Base-by-base conservation (phyloP, 192 early-diverging fungal genomes). In the Linnemannia elongata region DNA sequence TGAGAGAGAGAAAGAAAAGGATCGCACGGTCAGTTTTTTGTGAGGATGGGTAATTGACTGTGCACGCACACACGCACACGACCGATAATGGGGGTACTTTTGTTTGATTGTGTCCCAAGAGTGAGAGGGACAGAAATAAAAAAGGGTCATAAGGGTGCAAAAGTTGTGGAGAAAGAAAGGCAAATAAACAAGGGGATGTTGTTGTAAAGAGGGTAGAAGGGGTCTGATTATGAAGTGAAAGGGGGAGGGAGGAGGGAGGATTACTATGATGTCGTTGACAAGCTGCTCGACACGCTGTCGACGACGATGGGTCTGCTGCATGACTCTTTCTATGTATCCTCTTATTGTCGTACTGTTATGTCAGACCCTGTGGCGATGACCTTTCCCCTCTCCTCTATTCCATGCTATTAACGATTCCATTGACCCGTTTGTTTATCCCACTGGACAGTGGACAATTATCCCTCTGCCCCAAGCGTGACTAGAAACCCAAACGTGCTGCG, bases 121-220 rank as follows among this genome's bases (percentile, higher is more conserved):
- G 2, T 24, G 55, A 52, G n/a, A 33, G 38, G 54, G 45, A 68
- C 17, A 69, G 27, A 45, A 18, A 27, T n/a, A n/a, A 72, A 72
- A 57, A 79, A 55, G 45, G 38, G 52, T 38, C 20, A 76, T 3
- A 27, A 66, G 27, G 52, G 54, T 79, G 55, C 71, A 70, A 45
- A 72, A 38, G 55, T 41, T 30, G 38, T 39, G 24, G 18, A 45
- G 44, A 69, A 81, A 42, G n/a, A 39, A 80, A 54, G 66, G 49
- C 39, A 73, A 27, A 30, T 15, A 71, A 22, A 35, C 8, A 71
- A 17, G 60, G 60, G 27, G 27, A 7, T 33, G 66, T 17, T 17
- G 30, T 10, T 24, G 38, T 22, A 15, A 60, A n/a, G 24, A 30
- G 1, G 5, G 24, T 9, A 13, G 13, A 30, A 15, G 33, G 60